These are phyloP conservation scores for Alternaria triticina DNA, from an alignment of 2,329 filamentous ascomycete species.

Conservation along the genomic window DNA sequence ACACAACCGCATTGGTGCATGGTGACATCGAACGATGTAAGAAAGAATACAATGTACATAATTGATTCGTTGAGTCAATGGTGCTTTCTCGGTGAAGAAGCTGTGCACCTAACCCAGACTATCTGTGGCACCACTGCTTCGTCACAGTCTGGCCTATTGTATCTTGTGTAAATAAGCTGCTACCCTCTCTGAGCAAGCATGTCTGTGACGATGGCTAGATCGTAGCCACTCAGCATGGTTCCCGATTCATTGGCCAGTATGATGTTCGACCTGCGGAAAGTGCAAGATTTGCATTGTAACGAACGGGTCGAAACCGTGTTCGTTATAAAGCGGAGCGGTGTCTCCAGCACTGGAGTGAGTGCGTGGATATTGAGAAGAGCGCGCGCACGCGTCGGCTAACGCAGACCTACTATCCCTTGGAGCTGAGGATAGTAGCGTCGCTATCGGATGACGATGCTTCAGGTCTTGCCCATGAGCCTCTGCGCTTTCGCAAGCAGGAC, in stretches of 20 bases:
- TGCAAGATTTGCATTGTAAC: neutral
- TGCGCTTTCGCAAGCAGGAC: conserved; percentile 80
- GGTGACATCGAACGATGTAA: neutral
- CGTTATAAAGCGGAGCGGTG: neutral
- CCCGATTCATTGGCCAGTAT: neutral
- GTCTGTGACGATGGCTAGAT: neutral
- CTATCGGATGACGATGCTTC: conserved; percentile 7
- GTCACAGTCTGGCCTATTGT: neutral
- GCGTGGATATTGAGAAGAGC: neutral
- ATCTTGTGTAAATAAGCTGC: neutral
- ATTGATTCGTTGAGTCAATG: neutral
- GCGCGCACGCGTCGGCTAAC: neutral
- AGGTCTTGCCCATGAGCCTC: conserved; percentile 63
- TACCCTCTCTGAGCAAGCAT: neutral
- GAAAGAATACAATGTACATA: neutral
- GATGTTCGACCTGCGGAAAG: neutral
- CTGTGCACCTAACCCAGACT: neutral
- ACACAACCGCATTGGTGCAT: conserved; percentile 3
- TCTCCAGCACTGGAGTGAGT: neutral
- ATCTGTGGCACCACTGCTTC: neutral
- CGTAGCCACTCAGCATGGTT: neutral
- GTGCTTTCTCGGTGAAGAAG: neutral
- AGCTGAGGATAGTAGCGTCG: neutral
- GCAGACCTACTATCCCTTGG: neutral
- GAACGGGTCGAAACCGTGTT: neutral